Conservation (phyloP, 2,329 filamentous ascomycete genomes). For the Talaromyces atroroseus region DNA sequence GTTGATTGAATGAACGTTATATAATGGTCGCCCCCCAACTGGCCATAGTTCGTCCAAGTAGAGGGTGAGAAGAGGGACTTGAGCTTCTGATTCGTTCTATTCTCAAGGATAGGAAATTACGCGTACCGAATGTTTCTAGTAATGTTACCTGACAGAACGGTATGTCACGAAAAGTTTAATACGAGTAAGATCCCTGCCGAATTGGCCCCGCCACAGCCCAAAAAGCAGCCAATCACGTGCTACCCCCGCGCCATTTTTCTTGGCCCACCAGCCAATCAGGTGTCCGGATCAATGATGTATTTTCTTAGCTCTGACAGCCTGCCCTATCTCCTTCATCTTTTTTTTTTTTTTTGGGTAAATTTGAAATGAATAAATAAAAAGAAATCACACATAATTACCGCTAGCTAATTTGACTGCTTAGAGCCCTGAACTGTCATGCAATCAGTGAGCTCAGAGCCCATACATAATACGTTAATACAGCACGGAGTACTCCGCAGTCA, state of each 20-base stretch:
- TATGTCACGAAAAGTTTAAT: neutral
- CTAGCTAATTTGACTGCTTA: slow-evolving; percentile 9
- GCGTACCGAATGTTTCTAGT: neutral
- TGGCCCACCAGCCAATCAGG: slow-evolving; percentile 9
- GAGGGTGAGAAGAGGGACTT: neutral
- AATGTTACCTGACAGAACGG: neutral
- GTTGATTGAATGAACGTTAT: neutral
- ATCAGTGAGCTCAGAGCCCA: neutral
- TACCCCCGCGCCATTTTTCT: slow-evolving; percentile 9
- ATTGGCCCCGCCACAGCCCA: neutral
- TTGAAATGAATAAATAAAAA: neutral
- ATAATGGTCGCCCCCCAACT: neutral
- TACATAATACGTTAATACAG: neutral
- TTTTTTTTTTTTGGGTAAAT: neutral
- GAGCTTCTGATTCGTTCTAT: neutral
- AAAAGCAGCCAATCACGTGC: slow-evolving; percentile 5
- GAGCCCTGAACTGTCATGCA: neutral
- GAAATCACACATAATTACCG: slow-evolving; percentile 1
- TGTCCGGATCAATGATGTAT: neutral
- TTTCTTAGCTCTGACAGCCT: slow-evolving; percentile 2
- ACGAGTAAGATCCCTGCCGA: slow-evolving; percentile 6
- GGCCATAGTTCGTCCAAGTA: neutral
- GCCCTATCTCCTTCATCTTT: neutral
- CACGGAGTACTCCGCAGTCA: neutral
- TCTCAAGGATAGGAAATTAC: neutral